Percentiles rank a stretch among this genome's conserved stretches.
Evolutionary conservation across 257 asterid genomes (phyloP).

Genomic region (Capsicum rhomboideum): DNA sequence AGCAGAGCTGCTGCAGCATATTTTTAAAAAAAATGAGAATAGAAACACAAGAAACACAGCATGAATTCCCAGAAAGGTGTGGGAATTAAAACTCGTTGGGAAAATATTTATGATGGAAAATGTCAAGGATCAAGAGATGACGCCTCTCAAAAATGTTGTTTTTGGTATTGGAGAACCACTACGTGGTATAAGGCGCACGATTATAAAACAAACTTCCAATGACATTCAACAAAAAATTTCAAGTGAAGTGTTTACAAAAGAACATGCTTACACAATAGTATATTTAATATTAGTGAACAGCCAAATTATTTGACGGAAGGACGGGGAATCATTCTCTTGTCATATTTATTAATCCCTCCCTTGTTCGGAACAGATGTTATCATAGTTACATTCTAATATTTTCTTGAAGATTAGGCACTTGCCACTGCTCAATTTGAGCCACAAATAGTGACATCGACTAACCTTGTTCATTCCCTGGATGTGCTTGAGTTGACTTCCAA

Average conservation of each 20-base stretch:
- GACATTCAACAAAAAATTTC: not conserved
- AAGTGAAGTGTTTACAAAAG: too few species aligned
- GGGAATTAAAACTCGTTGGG: not conserved
- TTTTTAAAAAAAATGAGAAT: too few species aligned
- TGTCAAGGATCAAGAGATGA: not conserved
- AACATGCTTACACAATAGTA: too few species aligned
- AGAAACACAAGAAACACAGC: too few species aligned
- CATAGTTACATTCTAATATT: not conserved
- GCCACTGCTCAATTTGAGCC: not conserved
- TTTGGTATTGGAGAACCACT: not conserved
- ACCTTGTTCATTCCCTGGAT: not conserved
- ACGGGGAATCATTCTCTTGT: too few species aligned
- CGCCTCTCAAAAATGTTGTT: not conserved
- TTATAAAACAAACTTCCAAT: not conserved
- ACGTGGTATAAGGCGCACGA: not conserved
- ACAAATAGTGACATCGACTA: not conserved
- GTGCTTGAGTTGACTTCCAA: too few species aligned
- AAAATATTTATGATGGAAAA: slow-evolving; percentile 12
- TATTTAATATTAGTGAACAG: too few species aligned
- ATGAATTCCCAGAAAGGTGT: not conserved
- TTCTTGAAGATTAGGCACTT: not conserved
- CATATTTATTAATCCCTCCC: too few species aligned
- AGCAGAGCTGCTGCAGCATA: too few species aligned
- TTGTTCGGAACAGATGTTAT: not conserved
- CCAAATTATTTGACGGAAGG: too few species aligned